Conservation (phyloP, 768 basidiomycete species). For the Naganishia vishniacii region DNA sequence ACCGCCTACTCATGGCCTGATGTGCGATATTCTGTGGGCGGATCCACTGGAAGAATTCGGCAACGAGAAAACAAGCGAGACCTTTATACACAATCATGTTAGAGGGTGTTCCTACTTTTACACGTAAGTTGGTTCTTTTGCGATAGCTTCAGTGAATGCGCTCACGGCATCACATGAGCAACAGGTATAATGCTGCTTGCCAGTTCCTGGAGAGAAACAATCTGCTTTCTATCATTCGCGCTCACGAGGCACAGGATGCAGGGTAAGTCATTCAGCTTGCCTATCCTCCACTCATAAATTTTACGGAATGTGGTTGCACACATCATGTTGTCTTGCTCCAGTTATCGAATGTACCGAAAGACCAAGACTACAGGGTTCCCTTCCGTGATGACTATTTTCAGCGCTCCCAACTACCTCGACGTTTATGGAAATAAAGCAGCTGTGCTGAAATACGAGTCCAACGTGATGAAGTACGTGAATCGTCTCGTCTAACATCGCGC, state of each 20-base stretch:
- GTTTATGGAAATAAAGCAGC: slow-evolving; percentile 99
- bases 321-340: slow-evolving; percentile 39
- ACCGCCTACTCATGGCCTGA: slow-evolving; percentile 91
- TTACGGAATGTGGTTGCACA: not conserved
- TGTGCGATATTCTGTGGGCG: slow-evolving; percentile 99
- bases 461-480: slow-evolving; percentile 73
- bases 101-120: slow-evolving; percentile 96
- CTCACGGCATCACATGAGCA: too few species aligned
- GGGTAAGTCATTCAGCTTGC: slow-evolving; percentile 57
- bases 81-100: slow-evolving; percentile 91
- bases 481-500: not conserved
- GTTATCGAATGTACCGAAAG: slow-evolving; percentile 98
- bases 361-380: slow-evolving; percentile 97
- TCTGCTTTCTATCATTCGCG: slow-evolving; percentile 89
- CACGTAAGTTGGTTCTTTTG: slow-evolving; percentile 66
- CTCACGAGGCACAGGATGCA: slow-evolving; percentile 97
- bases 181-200: slow-evolving; percentile 90
- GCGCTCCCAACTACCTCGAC: slow-evolving; percentile 94
- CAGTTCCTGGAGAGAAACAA: slow-evolving; percentile 97
- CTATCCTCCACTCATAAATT: slow-evolving; percentile 21
- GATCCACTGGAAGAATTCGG: slow-evolving; percentile 98
- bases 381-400: slow-evolving; percentile 99
- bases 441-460: slow-evolving; percentile 97
- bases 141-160: too few species aligned
- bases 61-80: slow-evolving; percentile 81